Conservation (phyloP, 768 basidiomycete genomes). For the Artomyces pyxidatus region DNA sequence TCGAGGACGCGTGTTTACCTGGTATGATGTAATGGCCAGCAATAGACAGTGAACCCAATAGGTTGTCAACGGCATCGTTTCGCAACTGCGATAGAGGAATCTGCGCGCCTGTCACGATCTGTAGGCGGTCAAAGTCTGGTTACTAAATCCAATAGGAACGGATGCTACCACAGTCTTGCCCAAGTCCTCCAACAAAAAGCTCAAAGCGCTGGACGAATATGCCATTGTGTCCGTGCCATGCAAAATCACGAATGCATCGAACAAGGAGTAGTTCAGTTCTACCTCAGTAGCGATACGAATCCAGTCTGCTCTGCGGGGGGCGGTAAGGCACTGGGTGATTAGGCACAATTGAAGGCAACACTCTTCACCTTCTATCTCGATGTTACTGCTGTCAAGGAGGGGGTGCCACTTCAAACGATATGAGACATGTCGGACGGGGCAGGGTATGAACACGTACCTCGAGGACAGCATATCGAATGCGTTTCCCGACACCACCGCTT, state of each 20-base stretch:
- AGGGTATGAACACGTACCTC: conserved; percentile 45
- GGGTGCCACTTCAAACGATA: conserved; percentile 63
- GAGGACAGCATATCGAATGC: conserved; percentile 78
- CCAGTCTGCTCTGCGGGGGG: conserved; percentile 80
- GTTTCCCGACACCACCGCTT: conserved; percentile 53
- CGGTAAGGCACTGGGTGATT: conserved; percentile 4
- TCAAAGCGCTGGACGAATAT: conserved; percentile 81
- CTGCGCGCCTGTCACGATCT: conserved; percentile 92
- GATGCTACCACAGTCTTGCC: conserved; percentile 76
- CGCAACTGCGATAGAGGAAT: conserved; percentile 85
- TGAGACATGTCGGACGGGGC: conserved; percentile 2
- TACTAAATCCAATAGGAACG: not conserved
- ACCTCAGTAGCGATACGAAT: conserved; percentile 87
- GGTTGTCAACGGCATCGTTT: conserved; percentile 92
- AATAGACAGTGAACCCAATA: conserved; percentile 81
- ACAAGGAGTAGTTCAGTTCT: conserved; percentile 78
- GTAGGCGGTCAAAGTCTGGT: not conserved
- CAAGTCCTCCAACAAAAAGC: conserved; percentile 87
- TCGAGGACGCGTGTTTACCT: conserved; percentile 41
- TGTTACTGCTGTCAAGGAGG: conserved; percentile 82
- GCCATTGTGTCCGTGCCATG: conserved; percentile 93
- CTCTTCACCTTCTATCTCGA: conserved; percentile 65
- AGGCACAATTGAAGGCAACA: not conserved
- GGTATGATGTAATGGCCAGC: conserved; percentile 91
- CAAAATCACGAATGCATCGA: conserved; percentile 86